Percentiles rank a stretch among this genome's conserved stretches.
These are phyloP conservation scores for Didymosphaeria variabile DNA, from an alignment of 2,329 filamentous ascomycete species.

Conservation along the genomic window DNA sequence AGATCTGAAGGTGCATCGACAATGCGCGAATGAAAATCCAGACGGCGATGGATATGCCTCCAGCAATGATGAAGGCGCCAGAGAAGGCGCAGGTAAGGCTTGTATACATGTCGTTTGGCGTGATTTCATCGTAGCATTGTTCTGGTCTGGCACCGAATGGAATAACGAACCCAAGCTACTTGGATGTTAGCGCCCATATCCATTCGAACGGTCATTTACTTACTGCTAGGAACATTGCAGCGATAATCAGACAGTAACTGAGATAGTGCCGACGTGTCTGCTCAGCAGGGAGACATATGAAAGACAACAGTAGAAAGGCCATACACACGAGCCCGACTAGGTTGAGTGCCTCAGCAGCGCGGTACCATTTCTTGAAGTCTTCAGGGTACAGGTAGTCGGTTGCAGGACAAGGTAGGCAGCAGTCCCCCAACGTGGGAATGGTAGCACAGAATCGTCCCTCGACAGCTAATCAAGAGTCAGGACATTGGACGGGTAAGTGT, in stretches of 20 bases:
- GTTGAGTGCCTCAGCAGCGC: slow-evolving; percentile 82
- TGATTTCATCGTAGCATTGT: slow-evolving; percentile 89
- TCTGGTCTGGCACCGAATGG: slow-evolving; percentile 80
- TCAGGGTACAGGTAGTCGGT: slow-evolving; percentile 75
- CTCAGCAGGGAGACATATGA: slow-evolving; percentile 80
- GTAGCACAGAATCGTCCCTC: slow-evolving; percentile 67
- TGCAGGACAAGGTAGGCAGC: slow-evolving; percentile 90
- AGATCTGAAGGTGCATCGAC: slow-evolving; percentile 95
- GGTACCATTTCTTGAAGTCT: slow-evolving; percentile 66
- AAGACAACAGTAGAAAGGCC: slow-evolving; percentile 80
- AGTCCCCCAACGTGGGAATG: slow-evolving; percentile 60
- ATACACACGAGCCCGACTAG: slow-evolving; percentile 77
- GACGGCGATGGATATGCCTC: slow-evolving; percentile 83
- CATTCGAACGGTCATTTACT: slow-evolving; percentile 48
- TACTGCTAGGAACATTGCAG: slow-evolving; percentile 81
- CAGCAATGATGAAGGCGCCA: slow-evolving; percentile 83
- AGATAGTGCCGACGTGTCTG: slow-evolving; percentile 94
- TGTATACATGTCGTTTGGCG: slow-evolving; percentile 89
- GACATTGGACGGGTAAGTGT: slow-evolving; percentile 13
- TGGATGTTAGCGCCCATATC: slow-evolving; percentile 1
- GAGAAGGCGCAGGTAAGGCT: slow-evolving; percentile 86
- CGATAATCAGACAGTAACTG: slow-evolving; percentile 83
- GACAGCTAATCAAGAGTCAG: slow-evolving; percentile 57
- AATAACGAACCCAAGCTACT: slow-evolving; percentile 86
- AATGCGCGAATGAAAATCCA: slow-evolving; percentile 92